Percentiles rank a stretch among this genome's conserved stretches.
These are phyloP conservation scores for Cylindrotheca closterium DNA, from an alignment of 108 stramenopile species.

Conservation along the genomic window DNA sequence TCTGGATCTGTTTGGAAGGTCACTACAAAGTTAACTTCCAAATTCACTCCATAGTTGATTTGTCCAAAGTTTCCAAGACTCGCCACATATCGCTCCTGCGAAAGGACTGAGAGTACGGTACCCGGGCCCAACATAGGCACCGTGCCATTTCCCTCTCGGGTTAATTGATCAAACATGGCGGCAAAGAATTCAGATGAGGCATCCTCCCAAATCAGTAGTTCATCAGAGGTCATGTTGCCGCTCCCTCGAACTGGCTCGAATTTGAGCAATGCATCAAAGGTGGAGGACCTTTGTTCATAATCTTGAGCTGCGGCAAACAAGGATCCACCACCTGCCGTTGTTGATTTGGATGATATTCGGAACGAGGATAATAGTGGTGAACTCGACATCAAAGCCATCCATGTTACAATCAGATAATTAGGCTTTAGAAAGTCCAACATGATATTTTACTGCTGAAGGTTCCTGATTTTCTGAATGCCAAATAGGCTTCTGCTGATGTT, in stretches of 20 bases:
- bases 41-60: background rate
- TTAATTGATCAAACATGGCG: background rate
- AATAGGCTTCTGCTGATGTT: no score
- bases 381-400: no score
- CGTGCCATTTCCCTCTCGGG: background rate
- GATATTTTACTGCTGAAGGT: no score
- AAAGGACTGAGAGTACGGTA: background rate
- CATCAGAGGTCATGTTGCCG: background rate
- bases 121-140: background rate
- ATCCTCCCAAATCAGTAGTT: background rate
- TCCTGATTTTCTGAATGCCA: no score
- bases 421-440: no score
- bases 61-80: background rate
- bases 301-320: no score
- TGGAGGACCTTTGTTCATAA: background rate
- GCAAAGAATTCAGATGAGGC: background rate
- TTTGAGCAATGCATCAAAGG: background rate
- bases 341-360: background rate
- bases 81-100: background rate
- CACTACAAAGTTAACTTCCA: background rate
- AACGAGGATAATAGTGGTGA: background rate
- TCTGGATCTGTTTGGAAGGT: background rate
- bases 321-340: no score
- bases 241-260: background rate
- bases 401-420: no score